These are phyloP conservation scores for Thuja plicata DNA, from an alignment of 83 land plant genomes.

Conservation along the genomic window DNA sequence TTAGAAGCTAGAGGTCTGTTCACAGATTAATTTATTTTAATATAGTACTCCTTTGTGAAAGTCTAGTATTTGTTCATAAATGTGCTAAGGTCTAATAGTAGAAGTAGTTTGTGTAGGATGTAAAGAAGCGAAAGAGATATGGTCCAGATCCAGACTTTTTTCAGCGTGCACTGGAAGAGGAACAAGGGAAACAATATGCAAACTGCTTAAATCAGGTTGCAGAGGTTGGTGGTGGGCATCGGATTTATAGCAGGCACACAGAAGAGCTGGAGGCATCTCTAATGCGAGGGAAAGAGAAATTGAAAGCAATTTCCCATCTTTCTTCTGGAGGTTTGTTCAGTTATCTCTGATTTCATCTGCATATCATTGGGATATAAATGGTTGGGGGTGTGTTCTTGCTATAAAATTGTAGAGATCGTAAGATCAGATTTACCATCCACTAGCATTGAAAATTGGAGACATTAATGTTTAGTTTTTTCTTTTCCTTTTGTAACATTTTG, in stretches of 20 bases:
- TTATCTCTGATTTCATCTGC: neutral
- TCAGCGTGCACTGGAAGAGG: constrained; percentile 19
- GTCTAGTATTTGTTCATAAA: neutral
- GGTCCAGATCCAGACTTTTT: constrained; percentile 37
- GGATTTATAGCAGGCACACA: constrained; percentile 16
- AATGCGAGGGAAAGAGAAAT: constrained; percentile 13
- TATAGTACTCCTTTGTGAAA: neutral
- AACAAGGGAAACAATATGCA: constrained; percentile 1
- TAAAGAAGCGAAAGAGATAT: constrained; percentile 32
- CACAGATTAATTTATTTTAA: neutral
- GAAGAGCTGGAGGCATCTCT: constrained; percentile 30
- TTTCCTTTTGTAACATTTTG: neutral
- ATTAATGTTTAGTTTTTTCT: neutral
- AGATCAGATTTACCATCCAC: neutral
- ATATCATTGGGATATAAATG: constrained; percentile 8
- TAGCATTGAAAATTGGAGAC: neutral
- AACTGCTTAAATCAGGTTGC: neutral
- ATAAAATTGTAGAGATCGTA: neutral
- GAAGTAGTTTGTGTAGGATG: constrained; percentile 7
- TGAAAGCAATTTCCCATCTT: constrained; percentile 22
- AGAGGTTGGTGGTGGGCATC: constrained; percentile 4
- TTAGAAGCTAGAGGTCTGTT: constrained; percentile 3
- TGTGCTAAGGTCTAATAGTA: neutral
- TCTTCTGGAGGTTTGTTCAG: constrained; percentile 18
- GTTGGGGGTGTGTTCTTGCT: constrained; percentile 19